Base-by-base conservation (phyloP, 2,329 filamentous ascomycete species). In the Paecilomyces dactylethromorphus region DNA sequence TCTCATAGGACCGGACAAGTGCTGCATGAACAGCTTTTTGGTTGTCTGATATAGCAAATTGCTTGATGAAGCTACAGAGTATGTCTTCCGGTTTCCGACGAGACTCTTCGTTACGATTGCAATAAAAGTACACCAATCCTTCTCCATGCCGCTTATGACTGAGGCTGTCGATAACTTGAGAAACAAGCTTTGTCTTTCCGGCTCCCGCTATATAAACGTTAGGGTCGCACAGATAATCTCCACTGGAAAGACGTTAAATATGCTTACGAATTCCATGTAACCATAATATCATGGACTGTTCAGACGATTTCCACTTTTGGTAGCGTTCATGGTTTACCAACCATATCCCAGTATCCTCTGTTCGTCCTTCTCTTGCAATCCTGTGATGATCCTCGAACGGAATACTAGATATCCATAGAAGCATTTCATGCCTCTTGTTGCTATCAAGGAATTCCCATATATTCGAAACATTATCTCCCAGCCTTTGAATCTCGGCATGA, bases 391-490 rank as follows among this genome's bases (percentile, higher is more conserved):
- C 45, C 15, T 54, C 35, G 49, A 64, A 67, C 15, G 63, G 64
- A 21, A 62, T 63, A 45, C 54, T 60, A 39, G 63, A 71, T 21
- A 65, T 61, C 68, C 68, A 71, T 29, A 64, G 39, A 1, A 71
- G 57, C 32, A 70, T 64, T 13, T 59, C 10, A 11, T 33, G 32
- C 32, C 32, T 33, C 32, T 33, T 33, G 11, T 13, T 15, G 10
- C 32, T 11, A 1, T 33, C 32, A 3, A 33, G 8, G 32, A 13
- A 33, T 33, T 33, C 32, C 32, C 32, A 33, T 4, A 33, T 33
- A 15, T 4, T 4, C 3, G 5, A 33, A 33, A 33, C 13, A 1
- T 15, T 33, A 33, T 33, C 32, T 8, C 13, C 13, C 3, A 33
- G 10, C 4, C 2, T 33, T 33, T 33, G 3, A 33, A 13, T 33